Evolutionary conservation across 2,329 filamentous ascomycete genomes (phyloP).

Genomic region (Sporothrix pseudoabietina): DNA sequence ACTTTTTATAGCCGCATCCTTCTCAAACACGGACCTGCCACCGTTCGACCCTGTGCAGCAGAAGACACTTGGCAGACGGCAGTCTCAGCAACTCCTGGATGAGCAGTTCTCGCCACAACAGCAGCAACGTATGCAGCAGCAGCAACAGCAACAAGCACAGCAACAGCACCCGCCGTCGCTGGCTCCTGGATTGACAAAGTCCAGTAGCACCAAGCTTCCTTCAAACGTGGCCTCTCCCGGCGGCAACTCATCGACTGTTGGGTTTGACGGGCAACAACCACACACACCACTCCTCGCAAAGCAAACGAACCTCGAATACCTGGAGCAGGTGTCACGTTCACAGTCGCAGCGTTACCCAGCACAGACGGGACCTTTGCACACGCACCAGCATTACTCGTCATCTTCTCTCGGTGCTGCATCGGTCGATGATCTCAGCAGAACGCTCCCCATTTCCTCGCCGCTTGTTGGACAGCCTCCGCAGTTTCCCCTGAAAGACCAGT

Average conservation of each 20-base stretch:
- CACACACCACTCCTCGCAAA: constrained; percentile 34
- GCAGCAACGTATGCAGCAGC: constrained; percentile 40
- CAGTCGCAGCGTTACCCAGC: constrained; percentile 54
- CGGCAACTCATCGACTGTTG: constrained; percentile 12
- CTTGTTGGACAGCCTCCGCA: constrained; percentile 36
- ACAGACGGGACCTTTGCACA: constrained; percentile 39
- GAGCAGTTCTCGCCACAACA: constrained; percentile 34
- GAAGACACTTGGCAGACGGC: constrained; percentile 3
- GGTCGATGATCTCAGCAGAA: constrained; percentile 47
- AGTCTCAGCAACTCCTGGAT: constrained; percentile 18
- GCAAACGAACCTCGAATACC: constrained; percentile 46
- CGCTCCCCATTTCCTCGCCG: constrained; percentile 38
- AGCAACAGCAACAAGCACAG: constrained; percentile 39
- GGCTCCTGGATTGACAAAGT: constrained; percentile 33
- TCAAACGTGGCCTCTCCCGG: constrained; percentile 1
- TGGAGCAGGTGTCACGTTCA: constrained; percentile 53
- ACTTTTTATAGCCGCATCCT: constrained; percentile 29
- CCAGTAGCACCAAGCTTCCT: constrained; percentile 40
- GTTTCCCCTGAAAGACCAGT: constrained; percentile 31
- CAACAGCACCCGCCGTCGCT: constrained; percentile 34
- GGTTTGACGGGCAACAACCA: constrained; percentile 38
- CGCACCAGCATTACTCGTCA: constrained; percentile 42
- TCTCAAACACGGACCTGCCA: constrained; percentile 30
- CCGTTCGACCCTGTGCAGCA: constrained; percentile 31
- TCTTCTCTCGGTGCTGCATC: constrained; percentile 43